Evolutionary conservation across 192 early-diverging fungal genomes (phyloP).

Genomic region (Entomortierella chlamydospora): DNA sequence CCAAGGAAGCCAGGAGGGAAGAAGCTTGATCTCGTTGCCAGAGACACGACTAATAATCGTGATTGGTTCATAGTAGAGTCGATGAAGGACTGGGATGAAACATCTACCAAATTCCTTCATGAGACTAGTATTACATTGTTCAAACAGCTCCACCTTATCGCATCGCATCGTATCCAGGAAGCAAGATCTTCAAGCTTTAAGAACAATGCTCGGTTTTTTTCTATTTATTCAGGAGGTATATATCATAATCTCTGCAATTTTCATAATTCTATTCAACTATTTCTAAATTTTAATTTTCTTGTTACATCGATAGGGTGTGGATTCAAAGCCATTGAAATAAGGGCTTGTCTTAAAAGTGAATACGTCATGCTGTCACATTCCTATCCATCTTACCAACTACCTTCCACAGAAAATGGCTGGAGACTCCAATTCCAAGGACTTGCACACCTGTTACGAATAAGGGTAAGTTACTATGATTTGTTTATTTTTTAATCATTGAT

Average conservation of each 20-base stretch:
- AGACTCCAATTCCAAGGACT: conserved; percentile 35
- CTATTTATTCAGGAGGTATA: conserved; percentile 51
- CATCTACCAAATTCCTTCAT: conserved; percentile 34
- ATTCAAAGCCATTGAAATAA: conserved; percentile 38
- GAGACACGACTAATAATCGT: conserved; percentile 38
- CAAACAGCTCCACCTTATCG: conserved; percentile 42
- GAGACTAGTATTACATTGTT: conserved; percentile 40
- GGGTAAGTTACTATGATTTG: conserved; percentile 18
- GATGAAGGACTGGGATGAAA: conserved; percentile 50
- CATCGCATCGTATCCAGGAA: conserved; percentile 43
- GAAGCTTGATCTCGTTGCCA: conserved; percentile 40
- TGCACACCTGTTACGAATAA: conserved; percentile 28
- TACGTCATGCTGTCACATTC: conserved; percentile 18
- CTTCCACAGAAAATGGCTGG: conserved; percentile 20
- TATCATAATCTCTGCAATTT: background rate
- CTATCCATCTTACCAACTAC: conserved; percentile 20
- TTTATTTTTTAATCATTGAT: conserved; percentile 5
- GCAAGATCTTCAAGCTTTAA: conserved; percentile 11
- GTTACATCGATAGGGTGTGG: conserved; percentile 29
- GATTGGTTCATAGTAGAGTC: conserved; percentile 44
- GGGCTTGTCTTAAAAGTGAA: conserved; percentile 16
- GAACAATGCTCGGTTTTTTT: conserved; percentile 32
- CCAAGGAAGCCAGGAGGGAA: conserved; percentile 34
- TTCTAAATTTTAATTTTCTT: conserved; percentile 1
- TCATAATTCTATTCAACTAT: background rate